Evolutionary conservation across 805 yeast genomes (phyloP).

Genomic region (Wickerhamomyces bovis): DNA sequence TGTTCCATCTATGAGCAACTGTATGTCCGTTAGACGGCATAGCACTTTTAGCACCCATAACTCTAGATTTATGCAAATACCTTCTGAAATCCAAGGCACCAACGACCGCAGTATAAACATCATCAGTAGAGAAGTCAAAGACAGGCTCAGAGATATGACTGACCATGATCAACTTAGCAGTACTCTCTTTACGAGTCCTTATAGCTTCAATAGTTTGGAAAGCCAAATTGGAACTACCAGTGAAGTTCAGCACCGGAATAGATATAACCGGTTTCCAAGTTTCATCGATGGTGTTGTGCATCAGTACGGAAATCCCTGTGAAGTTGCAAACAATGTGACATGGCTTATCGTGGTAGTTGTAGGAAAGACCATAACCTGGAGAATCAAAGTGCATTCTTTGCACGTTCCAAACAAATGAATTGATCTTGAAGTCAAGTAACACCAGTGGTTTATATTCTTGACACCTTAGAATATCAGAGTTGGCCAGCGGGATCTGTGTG

Average conservation of each 20-base stretch:
- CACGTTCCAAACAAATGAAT: constrained; percentile 20
- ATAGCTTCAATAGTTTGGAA: constrained; percentile 29
- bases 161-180: constrained; percentile 30
- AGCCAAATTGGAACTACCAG: constrained; percentile 34
- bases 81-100: constrained; percentile 15
- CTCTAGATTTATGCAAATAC: not conserved
- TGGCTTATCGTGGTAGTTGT: constrained; percentile 36
- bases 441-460: constrained; percentile 19
- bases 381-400: constrained; percentile 27
- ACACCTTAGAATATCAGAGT: constrained; percentile 14
- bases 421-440: constrained; percentile 15
- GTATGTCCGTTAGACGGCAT: not conserved
- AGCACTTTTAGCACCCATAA: not conserved
- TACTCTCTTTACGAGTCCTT: constrained; percentile 10
- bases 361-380: constrained; percentile 43
- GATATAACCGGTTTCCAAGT: constrained; percentile 15
- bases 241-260: constrained; percentile 24
- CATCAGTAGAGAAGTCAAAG: constrained; percentile 37
- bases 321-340: constrained; percentile 31
- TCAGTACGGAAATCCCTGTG: constrained; percentile 29
- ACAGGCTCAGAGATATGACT: constrained; percentile 39
- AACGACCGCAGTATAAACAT: constrained; percentile 29
- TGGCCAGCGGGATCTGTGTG: constrained; percentile 18
- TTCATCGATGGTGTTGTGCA: constrained; percentile 21
- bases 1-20: not conserved